Conservation (phyloP, 2,329 filamentous ascomycete species). For the Rutstroemia sp. region DNA sequence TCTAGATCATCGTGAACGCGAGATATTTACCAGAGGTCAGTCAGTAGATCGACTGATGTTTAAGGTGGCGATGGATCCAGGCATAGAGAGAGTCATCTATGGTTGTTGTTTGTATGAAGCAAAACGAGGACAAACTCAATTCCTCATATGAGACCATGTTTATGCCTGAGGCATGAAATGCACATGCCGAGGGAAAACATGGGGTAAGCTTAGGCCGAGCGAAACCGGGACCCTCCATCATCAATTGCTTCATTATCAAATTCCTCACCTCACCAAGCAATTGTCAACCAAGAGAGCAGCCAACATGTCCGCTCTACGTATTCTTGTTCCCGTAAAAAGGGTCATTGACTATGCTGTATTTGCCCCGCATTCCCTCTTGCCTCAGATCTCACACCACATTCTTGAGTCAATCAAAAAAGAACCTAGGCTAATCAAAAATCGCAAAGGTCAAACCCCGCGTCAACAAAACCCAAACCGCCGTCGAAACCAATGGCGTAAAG, state of each 20-base stretch:
- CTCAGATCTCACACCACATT: background rate
- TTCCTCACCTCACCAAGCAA: background rate
- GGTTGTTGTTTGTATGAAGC: too few relatives aligned
- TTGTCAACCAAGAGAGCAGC: background rate
- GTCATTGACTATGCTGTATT: constrained; percentile 81
- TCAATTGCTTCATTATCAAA: constrained; percentile 2
- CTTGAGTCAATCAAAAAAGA: background rate
- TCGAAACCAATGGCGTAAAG: constrained; percentile 90
- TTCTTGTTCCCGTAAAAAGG: constrained; percentile 75
- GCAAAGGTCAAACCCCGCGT: constrained; percentile 59
- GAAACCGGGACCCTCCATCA: constrained; percentile 3
- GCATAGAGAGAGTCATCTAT: too few relatives aligned
- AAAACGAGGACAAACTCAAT: too few relatives aligned
- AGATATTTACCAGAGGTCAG: too few relatives aligned
- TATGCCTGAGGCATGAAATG: background rate
- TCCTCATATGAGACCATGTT: too few relatives aligned
- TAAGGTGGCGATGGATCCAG: too few relatives aligned
- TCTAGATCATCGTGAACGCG: too few relatives aligned
- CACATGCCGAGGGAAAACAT: constrained; percentile 4
- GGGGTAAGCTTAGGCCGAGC: constrained; percentile 7
- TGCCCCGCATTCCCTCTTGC: constrained; percentile 14
- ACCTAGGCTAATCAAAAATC: background rate
- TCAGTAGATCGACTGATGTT: too few relatives aligned
- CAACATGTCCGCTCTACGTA: constrained; percentile 58
- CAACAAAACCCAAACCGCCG: constrained; percentile 70